These are phyloP conservation scores for Orbilia brochopaga DNA, from an alignment of 2,329 filamentous ascomycete genomes.

Conservation along the genomic window DNA sequence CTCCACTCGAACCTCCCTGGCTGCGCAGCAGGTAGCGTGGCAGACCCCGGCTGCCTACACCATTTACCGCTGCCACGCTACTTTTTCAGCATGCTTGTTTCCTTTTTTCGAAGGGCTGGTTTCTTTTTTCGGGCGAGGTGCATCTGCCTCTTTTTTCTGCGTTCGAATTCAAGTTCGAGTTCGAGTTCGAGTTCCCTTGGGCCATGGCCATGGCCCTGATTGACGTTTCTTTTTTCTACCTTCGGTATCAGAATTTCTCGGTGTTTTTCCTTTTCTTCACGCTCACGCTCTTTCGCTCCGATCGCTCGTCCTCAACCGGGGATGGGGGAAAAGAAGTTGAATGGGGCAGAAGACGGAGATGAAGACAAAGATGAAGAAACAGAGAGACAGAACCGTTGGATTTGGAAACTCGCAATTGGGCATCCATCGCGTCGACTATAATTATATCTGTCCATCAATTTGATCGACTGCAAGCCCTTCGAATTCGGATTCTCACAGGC, in stretches of 20 bases:
- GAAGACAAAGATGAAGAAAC: conserved; percentile 10
- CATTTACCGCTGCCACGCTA: conserved; percentile 52
- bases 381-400: conserved; percentile 33
- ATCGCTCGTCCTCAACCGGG: conserved; percentile 41
- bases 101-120: conserved; percentile 23
- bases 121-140: conserved; percentile 10
- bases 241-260: conserved; percentile 48
- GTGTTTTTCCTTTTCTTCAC: conserved; percentile 20
- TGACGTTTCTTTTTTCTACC: conserved; percentile 31
- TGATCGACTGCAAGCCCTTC: no score
- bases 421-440: no score
- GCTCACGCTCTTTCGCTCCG: conserved; percentile 9
- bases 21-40: conserved; percentile 49
- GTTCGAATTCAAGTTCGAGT: neutral
- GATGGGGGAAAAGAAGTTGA: conserved; percentile 10
- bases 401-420: neutral
- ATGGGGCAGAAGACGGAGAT: neutral
- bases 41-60: conserved; percentile 51
- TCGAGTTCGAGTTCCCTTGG: neutral
- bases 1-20: conserved; percentile 44
- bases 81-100: conserved; percentile 36
- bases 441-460: no score
- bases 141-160: neutral
- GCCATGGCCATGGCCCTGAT: neutral
- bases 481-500: neutral